Evolutionary conservation across 352 stramenopile species (phyloP).

Genomic region (Phytophthora megakarya): DNA sequence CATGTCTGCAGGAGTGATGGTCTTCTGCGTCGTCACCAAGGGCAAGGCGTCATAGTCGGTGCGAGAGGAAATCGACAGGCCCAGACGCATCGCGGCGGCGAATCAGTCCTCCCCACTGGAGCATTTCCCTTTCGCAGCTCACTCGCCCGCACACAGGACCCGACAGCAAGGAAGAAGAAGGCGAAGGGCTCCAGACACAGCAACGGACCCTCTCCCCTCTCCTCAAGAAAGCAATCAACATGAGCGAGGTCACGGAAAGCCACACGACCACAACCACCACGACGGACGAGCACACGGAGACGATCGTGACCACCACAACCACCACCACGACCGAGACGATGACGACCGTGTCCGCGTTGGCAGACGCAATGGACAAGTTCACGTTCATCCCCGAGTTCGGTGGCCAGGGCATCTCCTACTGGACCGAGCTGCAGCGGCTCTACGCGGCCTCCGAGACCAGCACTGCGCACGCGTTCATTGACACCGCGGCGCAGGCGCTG

Average conservation of each 20-base stretch:
- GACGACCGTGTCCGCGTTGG: slow-evolving; percentile 27
- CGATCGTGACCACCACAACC: slow-evolving; percentile 31
- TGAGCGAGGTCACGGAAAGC: slow-evolving; percentile 37
- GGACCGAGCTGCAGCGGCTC: slow-evolving; percentile 58
- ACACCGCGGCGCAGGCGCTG: slow-evolving; percentile 48
- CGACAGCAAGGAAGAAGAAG: slow-evolving; percentile 10
- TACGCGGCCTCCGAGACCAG: slow-evolving; percentile 44
- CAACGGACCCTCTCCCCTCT: slow-evolving; percentile 8
- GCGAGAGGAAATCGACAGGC: slow-evolving; percentile 34
- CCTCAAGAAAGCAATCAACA: slow-evolving; percentile 22
- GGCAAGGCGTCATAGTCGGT: slow-evolving; percentile 22
- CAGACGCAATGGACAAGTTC: slow-evolving; percentile 33
- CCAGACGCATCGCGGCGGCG: slow-evolving; percentile 18
- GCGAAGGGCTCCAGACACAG: slow-evolving; percentile 16
- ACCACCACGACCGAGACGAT: slow-evolving; percentile 22
- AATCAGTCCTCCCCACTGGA: slow-evolving; percentile 23
- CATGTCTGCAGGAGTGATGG: slow-evolving; percentile 21
- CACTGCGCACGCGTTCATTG: slow-evolving; percentile 49
- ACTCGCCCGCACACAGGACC: slow-evolving; percentile 21
- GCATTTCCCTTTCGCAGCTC: slow-evolving; percentile 40
- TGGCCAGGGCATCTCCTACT: slow-evolving; percentile 74
- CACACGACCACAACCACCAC: slow-evolving; percentile 36
- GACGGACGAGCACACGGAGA: slow-evolving; percentile 34
- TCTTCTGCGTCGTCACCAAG: slow-evolving; percentile 20
- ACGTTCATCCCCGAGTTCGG: slow-evolving; percentile 64